phyloP scores from a whole-genome alignment of 2,329 filamentous ascomycete species.

The Claviceps sp. region DNA sequence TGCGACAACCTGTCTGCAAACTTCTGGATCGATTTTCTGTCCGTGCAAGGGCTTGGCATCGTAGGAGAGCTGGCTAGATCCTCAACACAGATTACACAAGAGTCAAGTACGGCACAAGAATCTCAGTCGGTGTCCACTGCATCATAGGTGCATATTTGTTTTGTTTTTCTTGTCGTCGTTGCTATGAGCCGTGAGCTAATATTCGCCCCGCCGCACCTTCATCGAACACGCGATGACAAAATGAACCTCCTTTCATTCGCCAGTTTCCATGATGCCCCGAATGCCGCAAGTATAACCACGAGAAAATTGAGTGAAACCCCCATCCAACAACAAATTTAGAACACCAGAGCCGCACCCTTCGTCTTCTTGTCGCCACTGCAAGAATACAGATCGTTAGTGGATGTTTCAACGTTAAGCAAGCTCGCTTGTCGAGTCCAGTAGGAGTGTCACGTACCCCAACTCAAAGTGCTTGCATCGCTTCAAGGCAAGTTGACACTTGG shows the following conservation, averaged over 20 bases:
- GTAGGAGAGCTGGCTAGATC: background rate
- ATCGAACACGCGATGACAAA: conserved; percentile 19
- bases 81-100: no score
- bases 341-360: conserved; percentile 99
- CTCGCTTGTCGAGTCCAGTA: background rate
- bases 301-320: conserved; percentile 26
- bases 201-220: background rate
- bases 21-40: background rate
- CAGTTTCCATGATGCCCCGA: conserved; percentile 35
- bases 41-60: background rate
- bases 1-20: no score
- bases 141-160: background rate
- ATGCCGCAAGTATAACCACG: conserved; percentile 30
- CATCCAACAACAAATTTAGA: conserved; percentile 57
- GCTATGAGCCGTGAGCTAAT: background rate
- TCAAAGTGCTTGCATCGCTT: conserved; percentile 99
- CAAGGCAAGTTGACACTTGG: conserved; percentile 91
- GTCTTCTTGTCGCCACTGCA: conserved; percentile 99
- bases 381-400: background rate
- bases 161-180: background rate
- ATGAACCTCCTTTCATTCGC: conserved; percentile 30
- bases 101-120: no score
- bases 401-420: background rate
- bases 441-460: conserved; percentile 66
- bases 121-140: background rate